Evolutionary conservation across 1,284 basidiomycete species (phyloP), one percentile per base, ranked within the genome.

Genomic region (Papiliotrema fonsecae): DNA sequence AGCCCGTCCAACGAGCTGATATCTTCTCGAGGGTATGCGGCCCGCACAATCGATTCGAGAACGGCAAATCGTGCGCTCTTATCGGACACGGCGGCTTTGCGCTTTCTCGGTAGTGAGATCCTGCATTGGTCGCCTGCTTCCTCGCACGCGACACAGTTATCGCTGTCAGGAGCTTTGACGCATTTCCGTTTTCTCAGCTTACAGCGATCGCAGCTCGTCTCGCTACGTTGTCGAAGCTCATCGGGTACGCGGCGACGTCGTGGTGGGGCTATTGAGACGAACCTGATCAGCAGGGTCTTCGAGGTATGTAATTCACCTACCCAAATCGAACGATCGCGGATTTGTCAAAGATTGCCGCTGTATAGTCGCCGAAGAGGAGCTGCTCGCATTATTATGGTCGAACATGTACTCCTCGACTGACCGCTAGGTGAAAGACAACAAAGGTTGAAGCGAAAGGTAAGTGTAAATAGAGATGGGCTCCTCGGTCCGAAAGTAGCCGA

Each of bases 171-270:
- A 6, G 30, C 36, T 14, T 52, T 47, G 13, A 56, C 47, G 36
- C 57, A 58, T 32, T 42, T 39, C 5, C 48, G 30, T 49, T 58
- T 58, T 18, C 57, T 51, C 25, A 30, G 39, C 24, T 46, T 45
- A 40, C 57, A 58, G 7, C 57, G 41, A 31, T 58, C 57, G 26
- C 57, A 59, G 47, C 52, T 52, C 13, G 25, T 38, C 32, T 52
- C 50, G 4, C 36, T 41, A 6, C 53, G 43, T 36, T 57, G 56
- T 10, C 55, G 42, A 14, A 47, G 22, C 10, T 27, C 44, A 26
- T 54, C 52, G 6, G 52, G 47, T 4, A 47, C 48, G 13, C 52
- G 32, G 5, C 52, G 46, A 10, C 47, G 42, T 19, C 41, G 25
- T 10, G 21, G 13, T 19, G 35, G 18, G 18, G 10, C 13, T 19